These are phyloP conservation scores for Testicularia cyperi DNA, from an alignment of 1,284 basidiomycete genomes.

Conservation along the genomic window DNA sequence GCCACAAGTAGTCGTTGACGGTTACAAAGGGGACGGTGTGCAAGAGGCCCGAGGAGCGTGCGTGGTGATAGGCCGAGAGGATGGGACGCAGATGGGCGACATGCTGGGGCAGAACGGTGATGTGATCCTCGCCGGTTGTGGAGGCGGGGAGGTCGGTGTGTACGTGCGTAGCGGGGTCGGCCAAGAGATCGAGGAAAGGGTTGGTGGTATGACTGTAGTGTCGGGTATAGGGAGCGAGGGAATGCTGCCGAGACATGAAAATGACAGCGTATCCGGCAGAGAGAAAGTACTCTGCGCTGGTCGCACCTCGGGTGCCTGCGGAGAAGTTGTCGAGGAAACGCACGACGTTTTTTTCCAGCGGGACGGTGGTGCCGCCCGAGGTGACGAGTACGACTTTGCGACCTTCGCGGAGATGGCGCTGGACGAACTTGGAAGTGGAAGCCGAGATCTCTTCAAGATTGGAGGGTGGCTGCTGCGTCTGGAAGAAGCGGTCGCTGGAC, in stretches of 20 bases:
- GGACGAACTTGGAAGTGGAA: slow-evolving; percentile 66
- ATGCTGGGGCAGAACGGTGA: slow-evolving; percentile 71
- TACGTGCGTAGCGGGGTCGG: slow-evolving; percentile 63
- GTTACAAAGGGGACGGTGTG: slow-evolving; percentile 89
- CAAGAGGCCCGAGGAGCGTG: slow-evolving; percentile 72
- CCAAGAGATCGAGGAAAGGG: slow-evolving; percentile 94
- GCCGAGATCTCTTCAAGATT: slow-evolving; percentile 25
- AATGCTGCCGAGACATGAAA: slow-evolving; percentile 96
- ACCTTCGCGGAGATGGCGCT: slow-evolving; percentile 68
- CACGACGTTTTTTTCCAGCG: slow-evolving; percentile 64
- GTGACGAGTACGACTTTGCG: slow-evolving; percentile 89
- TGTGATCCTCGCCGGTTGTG: slow-evolving; percentile 57
- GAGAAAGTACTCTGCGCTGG: slow-evolving; percentile 96
- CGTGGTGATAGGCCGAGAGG: slow-evolving; percentile 77
- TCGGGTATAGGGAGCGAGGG: slow-evolving; percentile 90
- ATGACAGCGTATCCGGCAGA: slow-evolving; percentile 90
- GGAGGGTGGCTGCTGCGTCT: slow-evolving; percentile 38
- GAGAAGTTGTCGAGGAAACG: slow-evolving; percentile 98
- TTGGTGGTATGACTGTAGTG: slow-evolving; percentile 98
- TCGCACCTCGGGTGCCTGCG: slow-evolving; percentile 93
- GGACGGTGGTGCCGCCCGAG: slow-evolving; percentile 58
- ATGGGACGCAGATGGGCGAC: slow-evolving; percentile 72
- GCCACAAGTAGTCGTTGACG: slow-evolving; percentile 93
- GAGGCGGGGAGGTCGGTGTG: slow-evolving; percentile 14
- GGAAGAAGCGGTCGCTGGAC: slow-evolving; percentile 48